These are phyloP conservation scores for Glaciozyma martinii DNA, from an alignment of 768 basidiomycete species.

Conservation along the genomic window DNA sequence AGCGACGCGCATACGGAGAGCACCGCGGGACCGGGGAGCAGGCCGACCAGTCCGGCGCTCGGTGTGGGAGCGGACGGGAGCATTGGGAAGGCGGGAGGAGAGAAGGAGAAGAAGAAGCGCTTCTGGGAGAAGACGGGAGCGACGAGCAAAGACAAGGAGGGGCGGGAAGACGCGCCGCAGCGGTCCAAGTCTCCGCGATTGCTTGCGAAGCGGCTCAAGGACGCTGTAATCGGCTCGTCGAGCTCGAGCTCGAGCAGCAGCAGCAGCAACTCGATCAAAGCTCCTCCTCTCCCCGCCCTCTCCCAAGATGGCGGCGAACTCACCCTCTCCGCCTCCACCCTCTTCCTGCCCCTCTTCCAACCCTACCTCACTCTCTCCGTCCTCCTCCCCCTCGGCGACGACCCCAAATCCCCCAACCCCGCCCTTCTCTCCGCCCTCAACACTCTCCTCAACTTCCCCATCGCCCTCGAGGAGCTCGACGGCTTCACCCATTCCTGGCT, in stretches of 20 bases:
- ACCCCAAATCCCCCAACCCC: slow-evolving; percentile 16
- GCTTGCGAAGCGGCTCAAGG: background rate
- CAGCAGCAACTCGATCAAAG: background rate
- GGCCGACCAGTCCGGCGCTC: background rate
- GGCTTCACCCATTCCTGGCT: slow-evolving; percentile 22
- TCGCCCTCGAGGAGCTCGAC: slow-evolving; percentile 29
- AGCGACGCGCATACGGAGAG: slow-evolving; percentile 17
- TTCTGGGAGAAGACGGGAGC: background rate
- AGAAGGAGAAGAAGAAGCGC: background rate
- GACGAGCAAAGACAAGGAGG: background rate
- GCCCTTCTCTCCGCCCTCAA: slow-evolving; percentile 19
- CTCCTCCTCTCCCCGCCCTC: background rate
- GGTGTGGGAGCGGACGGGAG: no score
- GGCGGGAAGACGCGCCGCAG: background rate
- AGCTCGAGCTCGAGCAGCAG: background rate
- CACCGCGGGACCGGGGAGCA: background rate
- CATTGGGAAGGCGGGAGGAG: background rate
- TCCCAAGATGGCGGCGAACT: slow-evolving; percentile 15
- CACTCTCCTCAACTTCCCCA: slow-evolving; percentile 27
- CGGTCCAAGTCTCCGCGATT: slow-evolving; percentile 1
- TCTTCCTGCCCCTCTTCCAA: slow-evolving; percentile 26
- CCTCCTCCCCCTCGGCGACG: slow-evolving; percentile 5
- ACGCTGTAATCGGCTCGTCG: slow-evolving; percentile 1
- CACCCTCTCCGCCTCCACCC: slow-evolving; percentile 5
- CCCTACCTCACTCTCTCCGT: slow-evolving; percentile 25